A percentile compares a stretch with the other conserved stretches of the same genome.
These are phyloP conservation scores for Tulasnella sp. DNA, from an alignment of 768 basidiomycete species.

Conservation along the genomic window DNA sequence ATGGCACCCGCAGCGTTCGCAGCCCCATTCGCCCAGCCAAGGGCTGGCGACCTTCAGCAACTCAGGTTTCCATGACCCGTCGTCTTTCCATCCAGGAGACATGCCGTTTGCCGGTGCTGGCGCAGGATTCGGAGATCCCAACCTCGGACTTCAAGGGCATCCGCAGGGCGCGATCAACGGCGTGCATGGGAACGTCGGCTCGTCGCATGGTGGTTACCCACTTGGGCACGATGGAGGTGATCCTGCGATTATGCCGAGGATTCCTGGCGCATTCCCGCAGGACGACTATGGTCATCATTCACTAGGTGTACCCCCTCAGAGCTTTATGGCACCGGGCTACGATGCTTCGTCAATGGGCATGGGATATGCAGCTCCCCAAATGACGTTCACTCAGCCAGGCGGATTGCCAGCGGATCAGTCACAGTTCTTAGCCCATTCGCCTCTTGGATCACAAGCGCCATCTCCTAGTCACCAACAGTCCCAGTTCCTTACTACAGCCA, in stretches of 20 bases:
- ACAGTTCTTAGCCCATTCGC: conserved; percentile 3
- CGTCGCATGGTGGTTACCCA: background rate
- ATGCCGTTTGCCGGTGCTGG: background rate
- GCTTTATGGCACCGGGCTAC: background rate
- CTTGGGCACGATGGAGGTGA: background rate
- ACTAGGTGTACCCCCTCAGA: background rate
- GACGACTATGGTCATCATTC: conserved; percentile 8
- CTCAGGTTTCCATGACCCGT: background rate
- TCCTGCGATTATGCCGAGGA: background rate
- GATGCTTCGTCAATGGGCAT: background rate
- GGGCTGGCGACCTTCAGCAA: conserved; percentile 6
- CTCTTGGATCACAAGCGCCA: conserved; percentile 8
- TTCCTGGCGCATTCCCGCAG: conserved; percentile 15
- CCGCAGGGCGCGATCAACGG: background rate
- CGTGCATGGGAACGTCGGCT: background rate
- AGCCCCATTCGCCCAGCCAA: conserved; percentile 14
- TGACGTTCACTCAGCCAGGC: conserved; percentile 2
- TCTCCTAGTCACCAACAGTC: conserved; percentile 5
- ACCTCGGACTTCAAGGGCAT: background rate
- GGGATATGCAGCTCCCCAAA: background rate
- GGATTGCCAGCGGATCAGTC: background rate
- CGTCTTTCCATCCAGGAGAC: conserved; percentile 9
- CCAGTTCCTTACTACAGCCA: background rate
- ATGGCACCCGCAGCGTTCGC: background rate
- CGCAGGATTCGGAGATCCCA: background rate